Conservation (phyloP, 1,139 yeast genomes). For the Meyerozyma smithsonii region DNA sequence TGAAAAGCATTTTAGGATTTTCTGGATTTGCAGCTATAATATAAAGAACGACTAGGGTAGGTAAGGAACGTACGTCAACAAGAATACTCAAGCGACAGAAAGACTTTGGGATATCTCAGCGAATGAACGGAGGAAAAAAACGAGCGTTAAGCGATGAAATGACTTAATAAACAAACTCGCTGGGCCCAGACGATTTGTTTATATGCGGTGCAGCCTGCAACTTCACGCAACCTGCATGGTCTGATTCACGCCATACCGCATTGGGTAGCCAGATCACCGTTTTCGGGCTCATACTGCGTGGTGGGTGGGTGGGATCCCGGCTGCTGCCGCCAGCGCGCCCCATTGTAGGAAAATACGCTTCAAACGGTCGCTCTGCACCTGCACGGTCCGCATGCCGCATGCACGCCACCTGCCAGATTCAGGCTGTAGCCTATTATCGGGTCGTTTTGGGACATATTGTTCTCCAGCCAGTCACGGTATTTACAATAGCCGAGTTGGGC, state of each 20-base stretch:
- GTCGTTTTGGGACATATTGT: neutral
- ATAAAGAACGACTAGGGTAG: constrained; percentile 26
- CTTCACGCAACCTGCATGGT: neutral
- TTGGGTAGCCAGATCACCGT: neutral
- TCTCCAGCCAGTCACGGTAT: neutral
- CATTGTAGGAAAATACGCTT: neutral
- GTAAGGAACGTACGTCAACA: constrained; percentile 7
- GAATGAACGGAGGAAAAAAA: constrained; percentile 1
- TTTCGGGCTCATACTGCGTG: neutral
- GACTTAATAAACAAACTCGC: neutral
- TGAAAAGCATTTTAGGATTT: constrained; percentile 29
- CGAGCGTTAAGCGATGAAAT: neutral
- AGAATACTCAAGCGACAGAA: neutral
- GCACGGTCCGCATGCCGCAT: neutral
- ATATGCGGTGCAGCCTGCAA: neutral
- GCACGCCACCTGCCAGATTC: constrained; percentile 1
- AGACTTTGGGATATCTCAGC: neutral
- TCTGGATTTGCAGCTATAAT: constrained; percentile 1
- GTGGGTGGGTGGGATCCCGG: neutral
- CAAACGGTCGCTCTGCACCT: neutral
- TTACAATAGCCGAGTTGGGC: neutral
- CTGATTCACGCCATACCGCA: neutral
- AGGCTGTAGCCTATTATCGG: neutral
- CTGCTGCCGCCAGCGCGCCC: no score
- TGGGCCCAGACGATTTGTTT: neutral